Evolutionary conservation across 768 basidiomycete genomes (phyloP), one percentile per base, ranked within the genome.

Genomic region (Tricholoma matsutake): DNA sequence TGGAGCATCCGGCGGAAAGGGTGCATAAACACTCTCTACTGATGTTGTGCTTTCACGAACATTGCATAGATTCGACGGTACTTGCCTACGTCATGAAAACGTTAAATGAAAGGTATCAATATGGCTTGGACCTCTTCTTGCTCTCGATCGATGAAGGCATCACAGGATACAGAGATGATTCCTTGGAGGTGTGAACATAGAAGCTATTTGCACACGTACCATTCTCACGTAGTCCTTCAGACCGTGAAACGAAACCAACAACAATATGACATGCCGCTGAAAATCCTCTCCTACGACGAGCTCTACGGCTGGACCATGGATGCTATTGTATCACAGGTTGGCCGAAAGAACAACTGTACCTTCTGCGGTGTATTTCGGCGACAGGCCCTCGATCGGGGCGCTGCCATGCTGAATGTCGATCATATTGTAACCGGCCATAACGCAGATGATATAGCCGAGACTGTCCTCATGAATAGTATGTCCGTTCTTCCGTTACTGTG

Each of bases 251-350:
- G 95, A 43, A 99, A 99, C 73, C 94, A 97, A 67, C 81, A 90
- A 61, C 96, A 99, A 74, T 98, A 99, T 71, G 83, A 88, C 51
- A 89, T 98, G 74, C 96, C 96, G 0, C 84, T 99, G 39, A 97
- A 96, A 78, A 98, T 99, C 59, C 81, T 98, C 25, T 93, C 92
- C 1, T 99, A 99, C 64, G 88, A 94, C 63, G 96, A 98, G 68
- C 82, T 98, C 5, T 99, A 98, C 66, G 97, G 97, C 16, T 98
- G 97, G 96, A 98, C 96, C 1, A 99, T 99, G 96, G 97, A 99
- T 67, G 83, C 86, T 14, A 92, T 99, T 59, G 96, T 99, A 51
- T 82, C 87, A n/a, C 88, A 96, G 73, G 86, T 98, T 25, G 97
- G 97, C 32, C 87, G 86, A 78, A 97, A 97, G 82, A 98, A 97